Evolutionary conservation across 805 yeast genomes (phyloP), one percentile per base, ranked within the genome.

Genomic region (Metschnikowia rubicola): DNA sequence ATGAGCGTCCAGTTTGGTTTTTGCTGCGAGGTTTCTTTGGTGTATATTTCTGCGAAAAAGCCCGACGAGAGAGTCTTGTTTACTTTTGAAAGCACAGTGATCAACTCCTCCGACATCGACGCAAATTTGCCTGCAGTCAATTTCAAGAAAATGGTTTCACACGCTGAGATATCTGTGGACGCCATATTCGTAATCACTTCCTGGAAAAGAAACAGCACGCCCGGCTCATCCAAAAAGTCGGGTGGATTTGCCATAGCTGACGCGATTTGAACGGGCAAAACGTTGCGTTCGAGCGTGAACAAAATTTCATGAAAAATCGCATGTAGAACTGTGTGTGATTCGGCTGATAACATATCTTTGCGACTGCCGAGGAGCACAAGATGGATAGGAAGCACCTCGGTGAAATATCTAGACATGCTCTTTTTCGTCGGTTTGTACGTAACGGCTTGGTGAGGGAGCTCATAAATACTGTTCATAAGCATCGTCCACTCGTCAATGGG

Each of bases 41-140:
- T 61, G 30, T 75, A 75, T 3, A 78, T 59, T 1, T 65, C 54
- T 9, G 70, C 60, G 21, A 83, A 64, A 54, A 85, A 84, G 1
- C 68, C 66, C 3, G 75, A 67, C 0, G 88, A 77, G 31, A 85
- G 60, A 0, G 82, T 68, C 54, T 76, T 81, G 51, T 81, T 81
- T 15, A 74, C 68, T 1, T 64, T 50, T 1, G 81, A 68, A n/a
- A 85, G 62, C n/a, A 68, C 65, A 8, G 63, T 62, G 35, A 85
- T 64, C 17, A 83, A 59, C 0, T 53, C 35, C n/a, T 77, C 73
- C 0, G 82, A 63, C 21, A 73, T 59, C 29, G 37, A 13, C 2
- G 77, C 74, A 49, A 67, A 71, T 10, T 64, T 56, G 2, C 60
- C 50, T 9, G 48, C 43, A 3, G 73, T 68, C 8, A 84, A 66